Percentiles rank a stretch among this genome's conserved stretches.
These are phyloP conservation scores for Favolaschia claudopus DNA, from an alignment of 768 basidiomycete genomes.

Conservation along the genomic window DNA sequence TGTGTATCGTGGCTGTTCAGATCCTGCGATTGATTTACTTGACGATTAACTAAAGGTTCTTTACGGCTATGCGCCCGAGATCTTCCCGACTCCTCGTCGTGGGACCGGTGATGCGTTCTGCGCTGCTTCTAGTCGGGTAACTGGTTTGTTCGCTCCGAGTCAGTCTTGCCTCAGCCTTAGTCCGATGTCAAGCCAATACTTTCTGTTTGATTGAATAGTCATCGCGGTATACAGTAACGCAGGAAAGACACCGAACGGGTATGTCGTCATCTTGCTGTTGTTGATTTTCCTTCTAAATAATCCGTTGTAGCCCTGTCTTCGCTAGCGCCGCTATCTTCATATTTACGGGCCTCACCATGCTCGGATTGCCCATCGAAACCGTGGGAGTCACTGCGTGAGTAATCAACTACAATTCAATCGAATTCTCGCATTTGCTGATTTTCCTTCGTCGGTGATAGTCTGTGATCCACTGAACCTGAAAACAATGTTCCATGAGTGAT, in stretches of 20 bases:
- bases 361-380: conserved; percentile 23
- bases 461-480: too few species aligned
- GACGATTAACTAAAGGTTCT: conserved; percentile 47
- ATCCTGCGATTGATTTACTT: too few species aligned
- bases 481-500: too few species aligned
- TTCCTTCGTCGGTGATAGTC: too few species aligned
- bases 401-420: too few species aligned
- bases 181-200: background rate
- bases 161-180: background rate
- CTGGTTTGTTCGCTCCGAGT: conserved; percentile 61
- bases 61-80: conserved; percentile 57
- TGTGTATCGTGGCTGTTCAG: too few species aligned
- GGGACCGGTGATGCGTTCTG: conserved; percentile 66
- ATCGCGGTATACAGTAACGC: conserved; percentile 30
- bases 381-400: conserved; percentile 22
- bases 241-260: conserved; percentile 26
- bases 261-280: background rate
- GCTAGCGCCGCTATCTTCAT: conserved; percentile 27
- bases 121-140: conserved; percentile 59
- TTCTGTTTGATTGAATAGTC: conserved; percentile 6
- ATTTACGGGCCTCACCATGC: conserved; percentile 18
- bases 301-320: conserved; percentile 23
- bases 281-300: background rate
- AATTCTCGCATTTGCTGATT: too few species aligned
- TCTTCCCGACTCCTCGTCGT: conserved; percentile 61